Evolutionary conservation across 768 basidiomycete species (phyloP).

Genomic region (Dendrothele bispora): DNA sequence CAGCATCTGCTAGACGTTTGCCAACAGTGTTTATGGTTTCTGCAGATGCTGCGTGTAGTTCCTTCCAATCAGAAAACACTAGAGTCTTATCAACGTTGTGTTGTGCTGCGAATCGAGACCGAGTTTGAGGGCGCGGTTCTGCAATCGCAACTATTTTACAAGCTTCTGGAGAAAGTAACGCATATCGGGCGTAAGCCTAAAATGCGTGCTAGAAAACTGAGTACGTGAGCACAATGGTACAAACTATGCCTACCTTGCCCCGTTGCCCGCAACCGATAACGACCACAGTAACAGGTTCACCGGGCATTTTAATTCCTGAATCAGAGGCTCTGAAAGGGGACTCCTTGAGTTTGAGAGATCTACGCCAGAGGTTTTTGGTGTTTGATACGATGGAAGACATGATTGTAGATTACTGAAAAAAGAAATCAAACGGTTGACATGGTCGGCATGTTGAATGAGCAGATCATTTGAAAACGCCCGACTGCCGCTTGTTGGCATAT

Average conservation of each 20-base stretch:
- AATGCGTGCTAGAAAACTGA: neutral
- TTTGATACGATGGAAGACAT: conserved; percentile 30
- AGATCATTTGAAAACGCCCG: neutral
- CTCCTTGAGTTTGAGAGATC: conserved; percentile 24
- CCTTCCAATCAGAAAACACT: conserved; percentile 71
- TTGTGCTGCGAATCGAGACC: conserved; percentile 50
- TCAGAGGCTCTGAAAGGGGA: conserved; percentile 10
- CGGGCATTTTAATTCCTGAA: conserved; percentile 2
- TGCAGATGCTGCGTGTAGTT: conserved; percentile 65
- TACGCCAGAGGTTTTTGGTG: conserved; percentile 37
- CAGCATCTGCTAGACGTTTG: conserved; percentile 77
- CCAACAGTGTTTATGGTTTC: conserved; percentile 65
- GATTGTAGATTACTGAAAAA: neutral
- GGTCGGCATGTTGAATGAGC: too few species aligned
- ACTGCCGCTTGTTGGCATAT: neutral
- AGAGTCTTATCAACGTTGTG: conserved; percentile 67
- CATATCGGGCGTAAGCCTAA: conserved; percentile 66
- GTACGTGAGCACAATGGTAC: neutral
- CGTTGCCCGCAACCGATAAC: conserved; percentile 85
- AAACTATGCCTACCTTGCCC: conserved; percentile 54
- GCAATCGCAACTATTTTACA: conserved; percentile 86
- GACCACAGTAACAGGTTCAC: conserved; percentile 63
- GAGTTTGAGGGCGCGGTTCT: conserved; percentile 74
- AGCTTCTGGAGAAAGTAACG: conserved; percentile 52
- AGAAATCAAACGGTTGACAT: too few species aligned